Evolutionary conservation across 108 stramenopile genomes (phyloP), one percentile per base, ranked within the genome.

Genomic region (Cyclotella cryptica): DNA sequence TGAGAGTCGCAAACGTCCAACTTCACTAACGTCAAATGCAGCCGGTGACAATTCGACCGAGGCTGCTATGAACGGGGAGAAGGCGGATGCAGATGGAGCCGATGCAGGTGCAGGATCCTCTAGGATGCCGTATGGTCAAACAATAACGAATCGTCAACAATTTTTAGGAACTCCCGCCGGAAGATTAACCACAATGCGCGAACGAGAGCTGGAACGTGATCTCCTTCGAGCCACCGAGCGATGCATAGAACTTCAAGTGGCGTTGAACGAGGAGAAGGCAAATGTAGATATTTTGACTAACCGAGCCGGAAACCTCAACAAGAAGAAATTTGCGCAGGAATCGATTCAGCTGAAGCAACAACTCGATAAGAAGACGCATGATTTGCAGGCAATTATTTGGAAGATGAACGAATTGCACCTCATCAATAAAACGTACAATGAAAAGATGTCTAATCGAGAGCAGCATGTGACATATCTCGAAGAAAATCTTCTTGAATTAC

Each of bases 321-420:
- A 90, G 65, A 86, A 88, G 74, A 86, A 88, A 67, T 65, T 88
- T 21, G 89, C 90, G 21, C 86, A 89, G 71, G 96, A 93, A 55
- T 77, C 86, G 10, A 85, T 81, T 49, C 80, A 71, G 54, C 63
- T 93, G 59, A 84, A 88, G 39, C 81, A 88, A 67, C 86, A 92
- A 67, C 78, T 94, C 0, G 91, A 93, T 43, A 85, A 88, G 59
- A 93, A 89, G 84, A 84, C 88, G 22, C 84, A 90, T 60, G 92
- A 92, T 77, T 77, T 94, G 17, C 86, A 90, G 46, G 90, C 90
- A 11, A 89, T 92, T 43, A 85, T 92, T 42, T 93, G 87, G 88
- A 96, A 94, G 62, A 92, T 94, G 92, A 93, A 96, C 71, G 96
- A 96, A 63, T 84, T 96, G 26, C 90, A 96, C 62, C 77, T 94